phyloP scores from a whole-genome alignment of 352 stramenopile genomes.

The Pythium phragmitis region DNA sequence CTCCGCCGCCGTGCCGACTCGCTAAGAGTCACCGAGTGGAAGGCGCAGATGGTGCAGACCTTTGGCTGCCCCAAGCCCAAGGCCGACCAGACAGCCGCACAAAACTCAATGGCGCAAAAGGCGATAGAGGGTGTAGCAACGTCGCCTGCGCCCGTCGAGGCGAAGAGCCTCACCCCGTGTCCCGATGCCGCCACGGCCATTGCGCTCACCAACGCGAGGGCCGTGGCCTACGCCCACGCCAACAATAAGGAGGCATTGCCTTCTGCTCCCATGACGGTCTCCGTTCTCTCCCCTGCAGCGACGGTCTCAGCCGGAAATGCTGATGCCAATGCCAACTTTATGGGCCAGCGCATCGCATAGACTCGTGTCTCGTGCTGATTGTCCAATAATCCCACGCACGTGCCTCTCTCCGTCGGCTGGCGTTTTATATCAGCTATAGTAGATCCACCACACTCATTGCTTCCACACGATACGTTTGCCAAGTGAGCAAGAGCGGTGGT shows the following conservation, averaged over 20 bases:
- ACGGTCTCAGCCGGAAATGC: not conserved
- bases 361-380: too few relatives aligned
- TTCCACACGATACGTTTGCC: too few relatives aligned
- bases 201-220: too few relatives aligned
- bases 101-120: too few relatives aligned
- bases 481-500: too few relatives aligned
- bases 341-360: not conserved
- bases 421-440: too few relatives aligned
- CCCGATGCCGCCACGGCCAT: not conserved
- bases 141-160: not conserved
- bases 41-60: slow-evolving; percentile 21
- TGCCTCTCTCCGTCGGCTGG: too few relatives aligned
- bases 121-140: not conserved
- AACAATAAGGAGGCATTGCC: too few relatives aligned
- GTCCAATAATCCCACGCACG: too few relatives aligned
- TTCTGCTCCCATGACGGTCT: too few relatives aligned
- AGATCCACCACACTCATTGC: too few relatives aligned
- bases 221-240: too few relatives aligned
- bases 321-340: not conserved
- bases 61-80: slow-evolving; percentile 25
- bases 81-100: not conserved
- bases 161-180: not conserved
- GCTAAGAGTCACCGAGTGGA: slow-evolving; percentile 25
- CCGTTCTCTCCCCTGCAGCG: not conserved
- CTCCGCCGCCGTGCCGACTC: slow-evolving; percentile 10